Percentiles rank a stretch among this genome's conserved stretches.
Conservation (phyloP, 306 rosid species). For the Quercus suber region DNA sequence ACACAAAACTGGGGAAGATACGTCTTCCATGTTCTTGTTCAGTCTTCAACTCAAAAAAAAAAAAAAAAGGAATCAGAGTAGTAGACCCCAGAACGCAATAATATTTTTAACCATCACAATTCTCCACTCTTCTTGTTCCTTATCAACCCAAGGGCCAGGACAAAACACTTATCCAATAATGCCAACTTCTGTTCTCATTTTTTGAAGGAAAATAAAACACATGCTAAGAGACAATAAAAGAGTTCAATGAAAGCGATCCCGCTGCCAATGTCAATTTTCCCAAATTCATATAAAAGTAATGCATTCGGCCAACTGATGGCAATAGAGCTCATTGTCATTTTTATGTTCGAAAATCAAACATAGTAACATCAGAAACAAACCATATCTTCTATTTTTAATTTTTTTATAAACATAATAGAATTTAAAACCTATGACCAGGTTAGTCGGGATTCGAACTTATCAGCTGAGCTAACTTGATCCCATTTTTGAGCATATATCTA, state of each 20-base stretch:
- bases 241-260: too few relatives aligned
- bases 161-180: background rate
- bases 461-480: too few relatives aligned
- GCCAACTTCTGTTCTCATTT: background rate
- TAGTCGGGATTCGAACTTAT: too few relatives aligned
- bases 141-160: background rate
- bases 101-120: background rate
- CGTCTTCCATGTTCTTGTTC: background rate
- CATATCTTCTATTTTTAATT: too few relatives aligned
- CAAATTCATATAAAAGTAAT: background rate
- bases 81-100: background rate
- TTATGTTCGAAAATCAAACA: background rate
- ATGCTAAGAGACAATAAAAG: background rate
- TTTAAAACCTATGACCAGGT: too few relatives aligned
- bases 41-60: background rate
- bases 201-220: background rate
- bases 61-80: too few relatives aligned
- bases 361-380: too few relatives aligned
- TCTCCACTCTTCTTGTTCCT: background rate
- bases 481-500: too few relatives aligned
- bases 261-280: background rate
- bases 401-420: too few relatives aligned
- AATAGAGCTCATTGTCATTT: background rate
- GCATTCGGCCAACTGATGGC: background rate
- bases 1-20: background rate